phyloP scores from a whole-genome alignment of 164 flowering plant species.

The Akebia trifoliata region DNA sequence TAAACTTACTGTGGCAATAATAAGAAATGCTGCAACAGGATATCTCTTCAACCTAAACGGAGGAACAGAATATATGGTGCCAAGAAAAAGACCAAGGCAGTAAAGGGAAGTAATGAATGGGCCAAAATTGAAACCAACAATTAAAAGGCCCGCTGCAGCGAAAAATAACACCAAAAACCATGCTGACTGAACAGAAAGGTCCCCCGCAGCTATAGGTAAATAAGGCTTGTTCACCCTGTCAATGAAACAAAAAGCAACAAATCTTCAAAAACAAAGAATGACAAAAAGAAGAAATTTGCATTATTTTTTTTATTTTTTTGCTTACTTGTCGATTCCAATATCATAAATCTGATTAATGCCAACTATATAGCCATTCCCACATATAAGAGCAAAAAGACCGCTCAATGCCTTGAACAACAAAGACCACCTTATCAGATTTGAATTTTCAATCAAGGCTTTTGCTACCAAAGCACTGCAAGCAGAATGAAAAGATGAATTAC shows the following conservation, averaged over 20 bases:
- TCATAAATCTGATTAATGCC: slow-evolving; percentile 99
- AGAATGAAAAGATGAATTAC: slow-evolving; percentile 12
- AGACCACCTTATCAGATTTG: slow-evolving; percentile 82
- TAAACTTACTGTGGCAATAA: slow-evolving; percentile 81
- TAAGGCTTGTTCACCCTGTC: slow-evolving; percentile 97
- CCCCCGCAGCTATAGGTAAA: slow-evolving; percentile 98
- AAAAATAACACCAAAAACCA: slow-evolving; percentile 83
- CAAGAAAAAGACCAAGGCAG: slow-evolving; percentile 85
- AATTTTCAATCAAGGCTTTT: slow-evolving; percentile 83
- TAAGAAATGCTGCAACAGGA: slow-evolving; percentile 94
- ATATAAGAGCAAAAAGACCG: slow-evolving; percentile 86
- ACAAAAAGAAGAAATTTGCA: slow-evolving; percentile 2
- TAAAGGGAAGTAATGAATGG: slow-evolving; percentile 89
- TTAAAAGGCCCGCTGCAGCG: slow-evolving; percentile 61
- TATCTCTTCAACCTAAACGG: slow-evolving; percentile 94
- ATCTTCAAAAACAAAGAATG: not conserved
- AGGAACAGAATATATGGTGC: slow-evolving; percentile 96
- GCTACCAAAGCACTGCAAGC: slow-evolving; percentile 79
- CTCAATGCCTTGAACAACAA: slow-evolving; percentile 72
- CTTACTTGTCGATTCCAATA: slow-evolving; percentile 94
- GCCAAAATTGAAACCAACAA: slow-evolving; percentile 76
- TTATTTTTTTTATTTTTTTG: not conserved
- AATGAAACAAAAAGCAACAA: slow-evolving; percentile 12
- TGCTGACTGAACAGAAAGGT: slow-evolving; percentile 87
- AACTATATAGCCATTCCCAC: slow-evolving; percentile 96